A percentile compares a stretch with the other conserved stretches of the same genome.
These are phyloP conservation scores for Kwoniella heveanensis DNA, from an alignment of 768 basidiomycete species.

Conservation along the genomic window DNA sequence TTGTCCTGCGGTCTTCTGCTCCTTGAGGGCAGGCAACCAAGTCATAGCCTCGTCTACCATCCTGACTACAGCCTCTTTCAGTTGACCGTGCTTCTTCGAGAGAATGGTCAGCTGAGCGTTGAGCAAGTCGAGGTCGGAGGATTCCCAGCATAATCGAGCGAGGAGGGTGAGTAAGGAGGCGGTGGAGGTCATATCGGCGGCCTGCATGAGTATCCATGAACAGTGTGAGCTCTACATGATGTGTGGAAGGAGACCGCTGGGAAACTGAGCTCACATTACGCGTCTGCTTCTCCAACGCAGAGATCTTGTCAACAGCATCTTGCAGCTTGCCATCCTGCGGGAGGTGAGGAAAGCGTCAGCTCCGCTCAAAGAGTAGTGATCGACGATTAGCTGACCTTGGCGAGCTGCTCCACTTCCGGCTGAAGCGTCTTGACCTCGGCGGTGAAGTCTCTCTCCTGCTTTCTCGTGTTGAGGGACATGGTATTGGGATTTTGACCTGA, in stretches of 20 bases:
- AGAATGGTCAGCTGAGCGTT: slow-evolving; percentile 65
- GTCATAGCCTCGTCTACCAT: slow-evolving; percentile 83
- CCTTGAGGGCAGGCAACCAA: slow-evolving; percentile 76
- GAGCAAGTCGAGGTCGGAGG: slow-evolving; percentile 68
- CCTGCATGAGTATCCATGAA: too few species aligned
- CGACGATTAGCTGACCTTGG: slow-evolving; percentile 63
- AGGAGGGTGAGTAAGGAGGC: slow-evolving; percentile 77
- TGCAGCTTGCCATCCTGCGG: slow-evolving; percentile 75
- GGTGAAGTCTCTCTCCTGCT: slow-evolving; percentile 68
- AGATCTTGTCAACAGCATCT: slow-evolving; percentile 85
- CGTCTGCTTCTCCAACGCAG: slow-evolving; percentile 89
- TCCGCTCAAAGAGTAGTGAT: neutral
- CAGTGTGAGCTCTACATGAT: too few species aligned
- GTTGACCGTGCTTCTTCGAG: slow-evolving; percentile 95
- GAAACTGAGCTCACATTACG: slow-evolving; percentile 70
- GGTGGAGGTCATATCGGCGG: slow-evolving; percentile 90
- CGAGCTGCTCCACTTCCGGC: slow-evolving; percentile 67
- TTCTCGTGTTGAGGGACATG: slow-evolving; percentile 46
- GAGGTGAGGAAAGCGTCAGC: slow-evolving; percentile 8
- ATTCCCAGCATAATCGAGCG: slow-evolving; percentile 70
- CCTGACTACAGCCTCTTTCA: slow-evolving; percentile 84
- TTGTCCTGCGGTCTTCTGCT: slow-evolving; percentile 73
- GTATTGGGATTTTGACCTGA: too few species aligned
- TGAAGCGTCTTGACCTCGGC: slow-evolving; percentile 76
- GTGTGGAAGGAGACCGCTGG: neutral